A percentile compares a stretch with the other conserved stretches of the same genome.
Evolutionary conservation across 2,329 filamentous ascomycete species (phyloP).

Genomic region (Alternaria burnsii): DNA sequence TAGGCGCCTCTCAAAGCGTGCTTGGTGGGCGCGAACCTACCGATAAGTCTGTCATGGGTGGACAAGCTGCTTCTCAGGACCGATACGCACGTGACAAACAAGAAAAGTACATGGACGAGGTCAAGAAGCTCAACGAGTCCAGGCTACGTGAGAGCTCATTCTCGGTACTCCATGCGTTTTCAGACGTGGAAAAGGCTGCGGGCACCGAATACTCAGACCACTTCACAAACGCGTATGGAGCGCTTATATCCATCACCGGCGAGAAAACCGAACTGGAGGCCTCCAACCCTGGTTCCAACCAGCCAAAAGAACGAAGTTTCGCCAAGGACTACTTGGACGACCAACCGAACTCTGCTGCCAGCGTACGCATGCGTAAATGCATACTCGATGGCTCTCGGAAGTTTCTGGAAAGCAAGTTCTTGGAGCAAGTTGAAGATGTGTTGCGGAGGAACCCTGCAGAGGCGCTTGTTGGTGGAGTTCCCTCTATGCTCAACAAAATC

Average conservation of each 20-base stretch:
- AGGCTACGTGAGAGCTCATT: slow-evolving; percentile 73
- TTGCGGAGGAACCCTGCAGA: slow-evolving; percentile 87
- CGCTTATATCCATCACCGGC: slow-evolving; percentile 78
- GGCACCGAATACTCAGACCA: slow-evolving; percentile 77
- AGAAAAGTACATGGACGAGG: slow-evolving; percentile 77
- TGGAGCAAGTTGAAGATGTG: slow-evolving; percentile 76
- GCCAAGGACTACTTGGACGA: slow-evolving; percentile 80
- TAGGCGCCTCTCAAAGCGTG: slow-evolving; percentile 74
- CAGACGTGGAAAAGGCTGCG: slow-evolving; percentile 74
- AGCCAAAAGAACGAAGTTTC: slow-evolving; percentile 78
- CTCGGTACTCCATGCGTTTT: slow-evolving; percentile 79
- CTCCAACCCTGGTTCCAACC: slow-evolving; percentile 65
- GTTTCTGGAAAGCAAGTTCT: slow-evolving; percentile 84
- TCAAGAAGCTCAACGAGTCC: slow-evolving; percentile 79
- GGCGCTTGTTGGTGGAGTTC: slow-evolving; percentile 87
- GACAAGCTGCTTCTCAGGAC: slow-evolving; percentile 69
- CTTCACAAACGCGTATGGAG: slow-evolving; percentile 82
- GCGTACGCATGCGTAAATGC: slow-evolving; percentile 75
- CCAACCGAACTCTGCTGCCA: slow-evolving; percentile 68
- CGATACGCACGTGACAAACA: slow-evolving; percentile 86
- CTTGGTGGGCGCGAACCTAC: slow-evolving; percentile 71
- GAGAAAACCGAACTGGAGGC: slow-evolving; percentile 67
- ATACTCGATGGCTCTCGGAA: slow-evolving; percentile 81
- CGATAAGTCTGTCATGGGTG: slow-evolving; percentile 60
- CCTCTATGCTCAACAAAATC: slow-evolving; percentile 87